These are phyloP conservation scores for Hericium erinaceus DNA, from an alignment of 768 basidiomycete genomes.

Conservation along the genomic window DNA sequence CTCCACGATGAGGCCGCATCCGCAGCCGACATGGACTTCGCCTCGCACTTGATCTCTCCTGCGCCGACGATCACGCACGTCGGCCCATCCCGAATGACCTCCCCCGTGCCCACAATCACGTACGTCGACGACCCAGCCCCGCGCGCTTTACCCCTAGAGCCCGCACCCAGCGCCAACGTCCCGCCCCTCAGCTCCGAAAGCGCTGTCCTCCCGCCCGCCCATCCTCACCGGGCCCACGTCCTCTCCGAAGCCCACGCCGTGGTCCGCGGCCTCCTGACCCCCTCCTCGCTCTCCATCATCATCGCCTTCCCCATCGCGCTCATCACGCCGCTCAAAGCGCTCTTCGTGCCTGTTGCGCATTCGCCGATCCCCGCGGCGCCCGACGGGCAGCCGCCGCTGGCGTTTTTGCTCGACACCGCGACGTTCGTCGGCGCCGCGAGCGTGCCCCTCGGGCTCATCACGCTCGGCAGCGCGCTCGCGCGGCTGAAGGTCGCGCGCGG, in stretches of 20 bases:
- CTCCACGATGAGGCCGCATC: neutral
- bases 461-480: conserved; percentile 55
- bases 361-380: conserved; percentile 36
- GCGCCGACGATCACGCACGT: neutral
- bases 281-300: conserved; percentile 45
- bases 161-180: neutral
- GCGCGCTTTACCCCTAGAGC: neutral
- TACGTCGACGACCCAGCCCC: neutral
- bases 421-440: conserved; percentile 54
- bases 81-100: neutral
- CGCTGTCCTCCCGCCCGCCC: neutral
- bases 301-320: conserved; percentile 47
- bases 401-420: conserved; percentile 47
- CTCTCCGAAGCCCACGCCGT: neutral
- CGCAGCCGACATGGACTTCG: neutral
- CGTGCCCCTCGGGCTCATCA: conserved; percentile 54
- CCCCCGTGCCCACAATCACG: neutral
- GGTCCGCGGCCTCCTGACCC: conserved; percentile 26
- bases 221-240: neutral
- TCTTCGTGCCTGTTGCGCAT: conserved; percentile 42
- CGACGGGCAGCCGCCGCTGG: conserved; percentile 59
- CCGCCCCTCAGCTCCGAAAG: neutral
- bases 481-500: conserved; percentile 40
- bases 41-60: neutral
- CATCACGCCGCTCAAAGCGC: conserved; percentile 45